Percentiles rank a stretch among this genome's conserved stretches.
Conservation (phyloP, 2,329 filamentous ascomycete species). For the Pezicula radicicola region DNA sequence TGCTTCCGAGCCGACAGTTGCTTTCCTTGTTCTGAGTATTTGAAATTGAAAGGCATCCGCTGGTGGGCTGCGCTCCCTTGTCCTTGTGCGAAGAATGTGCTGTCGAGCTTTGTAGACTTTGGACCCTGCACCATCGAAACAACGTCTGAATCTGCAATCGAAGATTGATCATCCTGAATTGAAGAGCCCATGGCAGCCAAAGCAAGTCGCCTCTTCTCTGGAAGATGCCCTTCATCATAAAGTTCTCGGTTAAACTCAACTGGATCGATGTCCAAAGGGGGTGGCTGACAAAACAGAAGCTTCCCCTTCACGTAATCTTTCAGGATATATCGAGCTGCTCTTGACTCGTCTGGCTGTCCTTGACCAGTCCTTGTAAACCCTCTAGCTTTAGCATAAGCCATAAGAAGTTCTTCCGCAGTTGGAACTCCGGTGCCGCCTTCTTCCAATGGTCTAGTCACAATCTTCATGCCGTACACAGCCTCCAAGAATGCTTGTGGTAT, state of each 20-base stretch:
- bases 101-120: constrained; percentile 78
- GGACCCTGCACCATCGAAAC: constrained; percentile 55
- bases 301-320: constrained; percentile 99
- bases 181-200: constrained; percentile 41
- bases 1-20: constrained; percentile 80
- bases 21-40: constrained; percentile 83
- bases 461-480: constrained; percentile 90
- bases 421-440: constrained; percentile 90
- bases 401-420: constrained; percentile 79
- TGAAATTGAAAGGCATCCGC: constrained; percentile 81
- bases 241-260: constrained; percentile 83
- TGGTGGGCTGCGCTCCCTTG: constrained; percentile 63
- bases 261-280: constrained; percentile 69
- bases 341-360: constrained; percentile 89
- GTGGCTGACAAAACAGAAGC: constrained; percentile 86
- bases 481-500: constrained; percentile 89
- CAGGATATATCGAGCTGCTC: constrained; percentile 83
- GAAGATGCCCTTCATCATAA: constrained; percentile 80
- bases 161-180: constrained; percentile 31
- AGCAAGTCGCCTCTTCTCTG: constrained; percentile 72
- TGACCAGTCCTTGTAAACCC: constrained; percentile 88
- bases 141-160: constrained; percentile 45
- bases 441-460: constrained; percentile 74
- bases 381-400: constrained; percentile 82
- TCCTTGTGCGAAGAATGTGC: constrained; percentile 77